These are phyloP conservation scores for Recurvomyces mirabilis DNA, from an alignment of 495 filamentous ascomycete genomes.

Conservation along the genomic window DNA sequence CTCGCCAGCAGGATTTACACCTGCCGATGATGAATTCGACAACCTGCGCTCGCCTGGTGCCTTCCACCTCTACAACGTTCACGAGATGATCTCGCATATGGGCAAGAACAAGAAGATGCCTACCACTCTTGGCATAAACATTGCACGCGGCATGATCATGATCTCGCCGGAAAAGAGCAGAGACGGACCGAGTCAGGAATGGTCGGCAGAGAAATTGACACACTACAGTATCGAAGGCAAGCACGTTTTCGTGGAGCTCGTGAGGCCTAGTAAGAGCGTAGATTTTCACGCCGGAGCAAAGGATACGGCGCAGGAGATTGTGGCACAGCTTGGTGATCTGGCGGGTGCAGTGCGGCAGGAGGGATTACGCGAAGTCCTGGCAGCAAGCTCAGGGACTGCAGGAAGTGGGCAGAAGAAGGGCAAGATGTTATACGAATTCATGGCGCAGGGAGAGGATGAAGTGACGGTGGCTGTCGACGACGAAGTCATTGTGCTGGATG, in stretches of 20 bases:
- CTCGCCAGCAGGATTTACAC: slow-evolving; percentile 9
- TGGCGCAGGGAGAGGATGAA: slow-evolving; percentile 92
- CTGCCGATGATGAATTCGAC: slow-evolving; percentile 3
- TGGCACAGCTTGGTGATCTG: slow-evolving; percentile 75
- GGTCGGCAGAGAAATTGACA: slow-evolving; percentile 83
- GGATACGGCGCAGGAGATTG: slow-evolving; percentile 89
- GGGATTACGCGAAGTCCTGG: slow-evolving; percentile 77
- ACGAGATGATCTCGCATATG: slow-evolving; percentile 89
- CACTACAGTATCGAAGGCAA: slow-evolving; percentile 97
- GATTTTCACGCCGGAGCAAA: slow-evolving; percentile 97
- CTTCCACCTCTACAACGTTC: slow-evolving; percentile 89
- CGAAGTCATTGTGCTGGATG: slow-evolving; percentile 83
- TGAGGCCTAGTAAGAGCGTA: slow-evolving; percentile 79
- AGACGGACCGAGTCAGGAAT: slow-evolving; percentile 78
- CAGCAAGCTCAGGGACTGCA: slow-evolving; percentile 51
- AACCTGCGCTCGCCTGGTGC: slow-evolving; percentile 40
- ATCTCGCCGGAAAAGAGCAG: slow-evolving; percentile 72
- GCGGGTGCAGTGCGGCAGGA: slow-evolving; percentile 72
- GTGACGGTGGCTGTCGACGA: slow-evolving; percentile 84
- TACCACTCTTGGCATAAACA: slow-evolving; percentile 81
- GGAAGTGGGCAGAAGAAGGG: slow-evolving; percentile 64
- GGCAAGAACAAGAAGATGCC: slow-evolving; percentile 97
- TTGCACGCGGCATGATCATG: slow-evolving; percentile 75
- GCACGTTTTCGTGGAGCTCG: slow-evolving; percentile 89
- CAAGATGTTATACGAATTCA: slow-evolving; percentile 84